Evolutionary conservation across 345 rosid species (phyloP), one percentile per base, ranked within the genome.

Genomic region (Anacardium occidentale): DNA sequence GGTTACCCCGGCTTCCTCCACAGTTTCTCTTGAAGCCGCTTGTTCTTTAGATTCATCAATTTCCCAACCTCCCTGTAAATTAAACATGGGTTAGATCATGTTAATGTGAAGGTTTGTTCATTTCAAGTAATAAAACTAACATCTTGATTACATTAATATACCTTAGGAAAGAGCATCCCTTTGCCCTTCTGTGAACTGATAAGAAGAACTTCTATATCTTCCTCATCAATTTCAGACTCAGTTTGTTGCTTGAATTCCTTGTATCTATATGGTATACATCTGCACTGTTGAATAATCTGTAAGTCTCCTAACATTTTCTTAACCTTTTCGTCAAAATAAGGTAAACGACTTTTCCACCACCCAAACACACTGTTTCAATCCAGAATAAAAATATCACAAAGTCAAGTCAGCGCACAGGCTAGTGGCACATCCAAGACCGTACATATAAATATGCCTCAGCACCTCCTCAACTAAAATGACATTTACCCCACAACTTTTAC

Each of bases 41-140:
- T 83, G 76, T 52, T 59, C 66, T n/a, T 62, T 84, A 72, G 88
- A 75, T 73, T 88, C 89, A 74, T 88, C 89, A 24, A 2, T 62
- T 70, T 88, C 91, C 91, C 91, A 88, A 62, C 91, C 91, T 56
- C 91, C 91, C 88, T 87, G 83, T 12, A 47, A 60, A 65, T 47
- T n/a, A 63, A 22, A 57, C 10, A 34, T 6, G n/a, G 14, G 55
- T 50, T 20, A 15, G 57, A 44, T 14, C 15, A 29, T 3, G 32
- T 3, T 29, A 3, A 29, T 29, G 3, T 29, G 32, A 29, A 29
- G 32, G 1, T 29, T 29, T 1, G 1, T 29, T 29, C 32, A 29
- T 29, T 29, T 29, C 32, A 29, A 29, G 32, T 29, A 29, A 29
- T 29, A 29, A 29, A 29, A 29, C 1, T 29, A 29, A 29, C 32